phyloP scores from a whole-genome alignment of 202 grass and related monocot species.

The Tripidium arundinaceum region DNA sequence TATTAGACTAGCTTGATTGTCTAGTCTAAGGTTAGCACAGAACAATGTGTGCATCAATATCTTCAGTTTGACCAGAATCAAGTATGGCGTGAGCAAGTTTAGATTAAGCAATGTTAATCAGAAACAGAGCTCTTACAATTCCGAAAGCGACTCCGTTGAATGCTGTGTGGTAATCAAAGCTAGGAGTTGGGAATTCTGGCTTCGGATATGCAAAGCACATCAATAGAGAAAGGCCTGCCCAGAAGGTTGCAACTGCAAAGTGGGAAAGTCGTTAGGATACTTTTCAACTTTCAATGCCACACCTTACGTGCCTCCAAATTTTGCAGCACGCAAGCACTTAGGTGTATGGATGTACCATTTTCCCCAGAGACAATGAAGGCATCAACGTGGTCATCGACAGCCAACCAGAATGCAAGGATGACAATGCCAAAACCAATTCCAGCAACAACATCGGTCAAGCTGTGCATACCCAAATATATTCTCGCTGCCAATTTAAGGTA shows the following conservation, averaged over 20 bases:
- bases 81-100: no score
- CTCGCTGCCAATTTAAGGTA: slow-evolving; percentile 54
- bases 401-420: slow-evolving; percentile 88
- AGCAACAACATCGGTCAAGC: slow-evolving; percentile 68
- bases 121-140: slow-evolving; percentile 75
- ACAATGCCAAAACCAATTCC: slow-evolving; percentile 61
- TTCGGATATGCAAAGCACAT: slow-evolving; percentile 84
- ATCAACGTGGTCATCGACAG: slow-evolving; percentile 61
- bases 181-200: slow-evolving; percentile 88
- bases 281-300: background rate
- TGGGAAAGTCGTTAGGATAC: background rate
- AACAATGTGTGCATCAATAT: background rate
- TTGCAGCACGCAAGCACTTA: background rate
- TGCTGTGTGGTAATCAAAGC: slow-evolving; percentile 87
- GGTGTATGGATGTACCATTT: slow-evolving; percentile 54
- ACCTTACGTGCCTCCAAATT: background rate
- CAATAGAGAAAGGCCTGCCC: slow-evolving; percentile 68
- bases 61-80: background rate
- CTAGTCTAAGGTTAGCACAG: slow-evolving; percentile 7
- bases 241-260: slow-evolving; percentile 81
- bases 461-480: slow-evolving; percentile 98
- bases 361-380: slow-evolving; percentile 72
- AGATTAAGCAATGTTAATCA: slow-evolving; percentile 1
- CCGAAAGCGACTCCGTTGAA: slow-evolving; percentile 92
- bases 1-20: slow-evolving; percentile 14